Evolutionary conservation across 2,329 filamentous ascomycete genomes (phyloP).

Genomic region (Talaromyces sp.): DNA sequence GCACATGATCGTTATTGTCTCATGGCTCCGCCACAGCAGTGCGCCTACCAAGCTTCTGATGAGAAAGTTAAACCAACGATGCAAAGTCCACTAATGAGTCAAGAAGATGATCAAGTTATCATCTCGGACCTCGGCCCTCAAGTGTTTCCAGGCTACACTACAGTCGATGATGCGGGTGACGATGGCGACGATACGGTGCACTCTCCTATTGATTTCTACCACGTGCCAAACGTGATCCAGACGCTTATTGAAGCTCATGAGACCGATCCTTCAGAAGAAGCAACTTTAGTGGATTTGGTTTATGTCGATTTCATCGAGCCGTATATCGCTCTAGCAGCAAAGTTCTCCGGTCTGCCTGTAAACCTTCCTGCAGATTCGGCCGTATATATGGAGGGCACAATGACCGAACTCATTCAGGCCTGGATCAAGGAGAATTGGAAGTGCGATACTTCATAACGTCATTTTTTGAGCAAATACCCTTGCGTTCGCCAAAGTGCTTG

Average conservation of each 20-base stretch:
- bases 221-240: constrained; percentile 80
- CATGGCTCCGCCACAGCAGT: constrained; percentile 47
- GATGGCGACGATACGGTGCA: constrained; percentile 93
- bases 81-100: not conserved
- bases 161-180: constrained; percentile 72
- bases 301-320: constrained; percentile 89
- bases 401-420: constrained; percentile 56
- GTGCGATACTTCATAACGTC: constrained; percentile 24
- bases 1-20: constrained; percentile 24
- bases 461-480: not conserved
- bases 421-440: constrained; percentile 59
- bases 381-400: constrained; percentile 51
- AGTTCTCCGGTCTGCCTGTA: constrained; percentile 54
- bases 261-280: constrained; percentile 37
- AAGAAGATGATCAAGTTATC: constrained; percentile 26
- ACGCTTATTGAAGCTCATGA: constrained; percentile 53
- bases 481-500: not conserved
- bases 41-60: constrained; percentile 23
- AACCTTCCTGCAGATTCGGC: constrained; percentile 48
- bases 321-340: constrained; percentile 72
- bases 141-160: constrained; percentile 76
- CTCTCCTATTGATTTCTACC: constrained; percentile 67
- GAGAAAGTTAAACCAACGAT: not conserved
- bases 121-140: constrained; percentile 38
- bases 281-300: constrained; percentile 76